A percentile compares a stretch with the other conserved stretches of the same genome.
phyloP scores from a whole-genome alignment of 805 yeast genomes.

The Lipomyces spencermartinsiae region DNA sequence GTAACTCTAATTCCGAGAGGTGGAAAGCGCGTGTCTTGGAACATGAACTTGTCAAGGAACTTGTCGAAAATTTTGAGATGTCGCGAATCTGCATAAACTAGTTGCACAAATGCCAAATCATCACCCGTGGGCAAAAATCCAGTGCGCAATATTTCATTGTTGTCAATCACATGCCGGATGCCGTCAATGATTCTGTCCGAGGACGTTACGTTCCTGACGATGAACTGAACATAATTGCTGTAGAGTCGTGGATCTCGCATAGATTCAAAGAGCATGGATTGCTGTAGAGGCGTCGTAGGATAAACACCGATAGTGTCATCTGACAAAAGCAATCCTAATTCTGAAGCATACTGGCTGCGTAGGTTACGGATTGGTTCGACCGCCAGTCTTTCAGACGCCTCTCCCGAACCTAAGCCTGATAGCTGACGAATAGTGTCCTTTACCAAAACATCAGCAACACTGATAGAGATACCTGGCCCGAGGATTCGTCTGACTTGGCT shows the following conservation, averaged over 20 bases:
- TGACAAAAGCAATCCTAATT: not conserved
- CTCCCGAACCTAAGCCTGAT: not conserved
- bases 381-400: not conserved
- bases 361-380: not conserved
- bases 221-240: conserved; percentile 23
- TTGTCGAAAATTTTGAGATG: conserved; percentile 5
- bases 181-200: conserved; percentile 12
- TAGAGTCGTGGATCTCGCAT: conserved; percentile 22
- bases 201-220: not conserved
- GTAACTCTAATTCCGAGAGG: conserved; percentile 14
- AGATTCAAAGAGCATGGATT: conserved; percentile 25
- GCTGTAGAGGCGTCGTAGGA: conserved; percentile 17
- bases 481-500: not conserved
- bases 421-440: conserved; percentile 12
- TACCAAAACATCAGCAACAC: conserved; percentile 19
- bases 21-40: conserved; percentile 14
- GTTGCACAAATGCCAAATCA: conserved; percentile 17
- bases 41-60: not conserved
- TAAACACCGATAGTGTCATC: conserved; percentile 11
- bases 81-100: conserved; percentile 22
- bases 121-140: conserved; percentile 27
- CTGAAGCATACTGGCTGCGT: not conserved
- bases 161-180: conserved; percentile 21
- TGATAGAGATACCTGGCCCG: not conserved
- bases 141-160: conserved; percentile 35